A percentile compares a stretch with the other conserved stretches of the same genome.
phyloP scores from a whole-genome alignment of 352 stramenopile species.

The Pythium phragmiticola region DNA sequence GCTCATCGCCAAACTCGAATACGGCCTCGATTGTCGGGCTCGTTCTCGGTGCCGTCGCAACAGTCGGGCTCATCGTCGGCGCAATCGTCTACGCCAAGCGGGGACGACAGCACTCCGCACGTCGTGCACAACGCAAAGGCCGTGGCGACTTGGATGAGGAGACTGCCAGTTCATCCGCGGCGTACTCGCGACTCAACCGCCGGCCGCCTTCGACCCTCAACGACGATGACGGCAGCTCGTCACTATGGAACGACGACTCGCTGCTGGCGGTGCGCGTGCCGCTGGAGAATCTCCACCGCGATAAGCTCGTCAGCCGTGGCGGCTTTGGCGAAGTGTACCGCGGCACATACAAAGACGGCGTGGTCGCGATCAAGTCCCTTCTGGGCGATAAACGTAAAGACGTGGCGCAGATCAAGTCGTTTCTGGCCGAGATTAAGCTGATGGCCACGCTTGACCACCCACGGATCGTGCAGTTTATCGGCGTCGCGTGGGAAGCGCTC shows the following conservation, averaged over 20 bases:
- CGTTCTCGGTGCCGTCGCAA: conserved; percentile 1
- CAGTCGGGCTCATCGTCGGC: background rate
- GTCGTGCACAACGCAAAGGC: background rate
- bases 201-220: background rate
- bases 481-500: conserved; percentile 56
- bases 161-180: background rate
- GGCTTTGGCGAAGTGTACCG: conserved; percentile 10
- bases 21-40: conserved; percentile 4
- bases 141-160: background rate
- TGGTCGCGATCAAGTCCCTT: conserved; percentile 1
- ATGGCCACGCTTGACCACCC: conserved; percentile 44
- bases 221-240: background rate
- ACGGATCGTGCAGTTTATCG: conserved; percentile 50
- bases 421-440: conserved; percentile 56
- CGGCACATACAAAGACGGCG: background rate
- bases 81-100: conserved; percentile 7
- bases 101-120: background rate
- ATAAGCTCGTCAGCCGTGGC: background rate
- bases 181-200: conserved; percentile 7
- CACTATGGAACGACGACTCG: conserved; percentile 9
- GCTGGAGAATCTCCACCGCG: conserved; percentile 2
- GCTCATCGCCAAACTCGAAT: background rate
- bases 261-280: conserved; percentile 6
- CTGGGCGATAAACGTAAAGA: conserved; percentile 33
- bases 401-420: conserved; percentile 39